These are phyloP conservation scores for Fusarium sp. DNA, from an alignment of 2,329 filamentous ascomycete species.

Conservation along the genomic window DNA sequence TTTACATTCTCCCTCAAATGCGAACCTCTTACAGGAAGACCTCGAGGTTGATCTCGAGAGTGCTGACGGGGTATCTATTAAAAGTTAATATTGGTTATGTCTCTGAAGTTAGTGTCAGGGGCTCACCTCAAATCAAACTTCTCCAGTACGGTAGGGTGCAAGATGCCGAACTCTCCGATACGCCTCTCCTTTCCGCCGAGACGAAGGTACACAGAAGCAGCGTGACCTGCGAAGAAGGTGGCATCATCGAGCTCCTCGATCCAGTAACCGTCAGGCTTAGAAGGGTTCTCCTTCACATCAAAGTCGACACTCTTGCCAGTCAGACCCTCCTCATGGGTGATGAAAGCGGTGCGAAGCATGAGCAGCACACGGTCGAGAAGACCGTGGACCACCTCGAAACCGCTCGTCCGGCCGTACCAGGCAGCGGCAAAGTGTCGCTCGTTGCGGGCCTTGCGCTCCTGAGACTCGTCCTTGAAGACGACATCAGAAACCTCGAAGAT, in stretches of 20 bases:
- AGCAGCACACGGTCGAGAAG: slow-evolving; percentile 89
- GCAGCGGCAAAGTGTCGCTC: slow-evolving; percentile 96
- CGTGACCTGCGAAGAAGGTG: slow-evolving; percentile 91
- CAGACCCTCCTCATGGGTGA: slow-evolving; percentile 76
- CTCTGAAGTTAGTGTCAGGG: neutral
- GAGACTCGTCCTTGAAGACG: slow-evolving; percentile 81
- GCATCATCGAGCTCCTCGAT: slow-evolving; percentile 90
- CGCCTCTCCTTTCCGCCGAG: slow-evolving; percentile 74
- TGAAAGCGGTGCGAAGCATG: slow-evolving; percentile 86
- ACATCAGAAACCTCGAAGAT: slow-evolving; percentile 93
- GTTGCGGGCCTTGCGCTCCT: slow-evolving; percentile 88
- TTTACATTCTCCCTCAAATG: slow-evolving; percentile 26
- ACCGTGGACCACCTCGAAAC: slow-evolving; percentile 95
- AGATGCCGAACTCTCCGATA: slow-evolving; percentile 90
- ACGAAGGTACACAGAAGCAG: slow-evolving; percentile 82
- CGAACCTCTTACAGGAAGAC: slow-evolving; percentile 73
- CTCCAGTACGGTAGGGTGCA: slow-evolving; percentile 91
- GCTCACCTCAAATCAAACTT: slow-evolving; percentile 86
- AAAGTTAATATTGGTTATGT: slow-evolving; percentile 32
- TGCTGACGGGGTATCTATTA: slow-evolving; percentile 84
- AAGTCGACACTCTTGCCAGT: slow-evolving; percentile 59
- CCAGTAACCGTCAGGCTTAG: slow-evolving; percentile 81
- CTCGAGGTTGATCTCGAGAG: slow-evolving; percentile 93
- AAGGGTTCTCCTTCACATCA: slow-evolving; percentile 61
- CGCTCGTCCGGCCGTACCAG: slow-evolving; percentile 91